Conservation (phyloP, 2,329 filamentous ascomycete genomes). For the Stromatinia cepivora region DNA sequence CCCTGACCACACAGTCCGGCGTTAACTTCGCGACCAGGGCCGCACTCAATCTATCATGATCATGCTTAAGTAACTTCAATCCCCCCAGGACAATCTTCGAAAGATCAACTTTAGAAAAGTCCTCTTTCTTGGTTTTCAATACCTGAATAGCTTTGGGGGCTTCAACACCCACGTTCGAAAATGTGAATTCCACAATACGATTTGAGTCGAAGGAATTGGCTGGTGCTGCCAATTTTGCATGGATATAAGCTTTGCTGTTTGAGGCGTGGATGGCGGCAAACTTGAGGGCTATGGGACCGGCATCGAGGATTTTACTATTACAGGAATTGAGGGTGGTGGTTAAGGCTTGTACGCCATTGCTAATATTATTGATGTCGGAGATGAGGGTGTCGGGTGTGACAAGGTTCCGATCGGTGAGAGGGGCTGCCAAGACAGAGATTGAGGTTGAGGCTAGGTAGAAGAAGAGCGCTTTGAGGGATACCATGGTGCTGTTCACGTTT, state of each 20-base stretch:
- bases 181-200: not conserved
- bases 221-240: not conserved
- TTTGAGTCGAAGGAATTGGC: not conserved
- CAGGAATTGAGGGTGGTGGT: not conserved
- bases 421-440: not conserved
- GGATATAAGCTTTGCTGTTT: not conserved
- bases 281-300: not conserved
- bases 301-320: not conserved
- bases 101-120: not conserved
- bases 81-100: not conserved
- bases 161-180: not conserved
- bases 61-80: not conserved
- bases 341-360: not conserved
- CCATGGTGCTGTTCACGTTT: not conserved
- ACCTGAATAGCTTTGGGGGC: not conserved
- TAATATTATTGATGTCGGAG: not conserved
- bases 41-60: not conserved
- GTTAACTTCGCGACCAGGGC: not conserved
- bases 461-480: constrained; percentile 5
- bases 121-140: not conserved
- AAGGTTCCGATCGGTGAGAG: not conserved
- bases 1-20: not conserved
- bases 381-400: not conserved
- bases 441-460: not conserved
- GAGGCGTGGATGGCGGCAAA: not conserved